A percentile compares a stretch with the other conserved stretches of the same genome.
phyloP scores from a whole-genome alignment of 371 early-diverging fungal species.

The Blakeslea trispora region DNA sequence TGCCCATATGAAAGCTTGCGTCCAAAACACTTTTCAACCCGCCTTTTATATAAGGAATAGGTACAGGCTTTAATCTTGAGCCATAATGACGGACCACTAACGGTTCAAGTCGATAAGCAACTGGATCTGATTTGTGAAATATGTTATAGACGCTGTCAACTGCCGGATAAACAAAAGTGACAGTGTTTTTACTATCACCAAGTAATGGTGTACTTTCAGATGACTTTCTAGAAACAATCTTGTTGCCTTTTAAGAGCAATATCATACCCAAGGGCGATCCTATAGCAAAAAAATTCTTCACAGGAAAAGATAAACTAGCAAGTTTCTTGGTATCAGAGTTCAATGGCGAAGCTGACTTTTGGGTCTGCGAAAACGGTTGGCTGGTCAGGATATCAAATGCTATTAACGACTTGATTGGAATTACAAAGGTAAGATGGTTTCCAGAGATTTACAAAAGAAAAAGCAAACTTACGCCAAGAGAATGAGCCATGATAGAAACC shows the following conservation, averaged over 20 bases:
- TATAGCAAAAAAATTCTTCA: slow-evolving; percentile 66
- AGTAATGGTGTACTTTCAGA: slow-evolving; percentile 1
- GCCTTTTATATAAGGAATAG: slow-evolving; percentile 82
- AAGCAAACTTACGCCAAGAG: slow-evolving; percentile 61
- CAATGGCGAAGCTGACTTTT: not conserved
- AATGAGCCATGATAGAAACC: slow-evolving; percentile 80
- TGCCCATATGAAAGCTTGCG: slow-evolving; percentile 64
- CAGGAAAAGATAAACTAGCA: slow-evolving; percentile 37
- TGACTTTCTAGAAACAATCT: slow-evolving; percentile 53
- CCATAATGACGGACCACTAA: slow-evolving; percentile 58
- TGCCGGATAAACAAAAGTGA: slow-evolving; percentile 60
- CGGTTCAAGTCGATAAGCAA: slow-evolving; percentile 76
- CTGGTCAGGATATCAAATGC: slow-evolving; percentile 78
- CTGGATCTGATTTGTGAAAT: slow-evolving; percentile 69
- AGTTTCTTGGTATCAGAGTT: not conserved
- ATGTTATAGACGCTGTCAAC: slow-evolving; percentile 80
- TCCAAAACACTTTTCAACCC: slow-evolving; percentile 72
- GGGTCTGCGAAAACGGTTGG: slow-evolving; percentile 43
- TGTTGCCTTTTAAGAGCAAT: slow-evolving; percentile 69
- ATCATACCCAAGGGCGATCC: slow-evolving; percentile 84
- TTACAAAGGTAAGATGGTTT: no score
- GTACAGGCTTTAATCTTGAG: slow-evolving; percentile 62
- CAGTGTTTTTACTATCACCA: slow-evolving; percentile 1
- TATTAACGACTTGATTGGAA: slow-evolving; percentile 49
- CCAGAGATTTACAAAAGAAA: no score